Conservation (phyloP, 495 filamentous ascomycete genomes). For the Podospora sp. region DNA sequence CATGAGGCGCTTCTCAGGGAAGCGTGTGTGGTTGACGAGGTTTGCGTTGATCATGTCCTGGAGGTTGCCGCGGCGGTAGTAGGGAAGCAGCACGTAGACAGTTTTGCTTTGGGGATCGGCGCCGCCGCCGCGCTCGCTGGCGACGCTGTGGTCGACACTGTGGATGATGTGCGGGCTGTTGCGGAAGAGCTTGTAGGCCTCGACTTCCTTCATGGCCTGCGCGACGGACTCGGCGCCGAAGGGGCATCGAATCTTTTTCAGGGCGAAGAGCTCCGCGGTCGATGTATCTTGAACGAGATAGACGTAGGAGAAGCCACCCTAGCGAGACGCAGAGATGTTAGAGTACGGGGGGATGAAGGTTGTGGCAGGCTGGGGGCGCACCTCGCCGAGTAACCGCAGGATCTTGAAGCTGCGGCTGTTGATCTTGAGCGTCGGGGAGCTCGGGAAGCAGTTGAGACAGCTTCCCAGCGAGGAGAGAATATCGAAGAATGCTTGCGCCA, state of each 20-base stretch:
- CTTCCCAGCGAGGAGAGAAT: slow-evolving; percentile 86
- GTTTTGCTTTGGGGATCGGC: slow-evolving; percentile 76
- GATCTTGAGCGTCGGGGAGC: slow-evolving; percentile 90
- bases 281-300: slow-evolving; percentile 93
- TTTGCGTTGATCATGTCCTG: slow-evolving; percentile 99
- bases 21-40: slow-evolving; percentile 91
- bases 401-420: slow-evolving; percentile 96
- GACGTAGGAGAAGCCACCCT: slow-evolving; percentile 97
- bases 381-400: slow-evolving; percentile 78
- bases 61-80: slow-evolving; percentile 91
- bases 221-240: slow-evolving; percentile 95
- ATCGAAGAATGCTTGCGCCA: slow-evolving; percentile 87
- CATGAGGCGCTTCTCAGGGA: slow-evolving; percentile 88
- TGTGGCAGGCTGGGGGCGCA: not conserved
- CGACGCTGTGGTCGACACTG: slow-evolving; percentile 77
- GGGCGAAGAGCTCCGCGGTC: slow-evolving; percentile 79
- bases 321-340: not conserved
- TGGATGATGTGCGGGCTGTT: slow-evolving; percentile 86
- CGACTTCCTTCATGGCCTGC: slow-evolving; percentile 92
- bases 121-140: slow-evolving; percentile 47
- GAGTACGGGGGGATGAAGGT: not conserved
- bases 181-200: slow-evolving; percentile 89
- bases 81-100: slow-evolving; percentile 93
- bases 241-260: slow-evolving; percentile 97
- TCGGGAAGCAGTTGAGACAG: slow-evolving; percentile 94